Evolutionary conservation across 140 eudicot genomes (phyloP).

Genomic region (Bidens hawaiensis): DNA sequence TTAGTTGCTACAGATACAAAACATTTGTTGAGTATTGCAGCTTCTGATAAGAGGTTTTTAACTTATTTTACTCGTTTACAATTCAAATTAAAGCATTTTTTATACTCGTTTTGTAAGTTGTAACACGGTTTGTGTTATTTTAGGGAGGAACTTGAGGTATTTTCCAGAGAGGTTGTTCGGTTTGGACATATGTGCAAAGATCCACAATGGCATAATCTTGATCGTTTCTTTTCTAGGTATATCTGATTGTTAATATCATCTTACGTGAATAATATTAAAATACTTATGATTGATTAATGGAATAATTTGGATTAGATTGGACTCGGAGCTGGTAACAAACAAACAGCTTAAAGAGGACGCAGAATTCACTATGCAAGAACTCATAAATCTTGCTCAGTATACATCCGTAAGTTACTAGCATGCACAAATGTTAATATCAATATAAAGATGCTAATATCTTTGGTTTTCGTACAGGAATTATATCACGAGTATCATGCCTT

Average conservation of each 20-base stretch:
- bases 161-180: slow-evolving; percentile 70
- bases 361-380: slow-evolving; percentile 67
- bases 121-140: neutral
- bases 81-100: neutral
- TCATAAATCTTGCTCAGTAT: slow-evolving; percentile 74
- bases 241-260: neutral
- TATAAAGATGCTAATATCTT: slow-evolving; percentile 12
- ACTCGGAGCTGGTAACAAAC: slow-evolving; percentile 38
- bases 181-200: slow-evolving; percentile 79
- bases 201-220: slow-evolving; percentile 74
- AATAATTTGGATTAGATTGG: slow-evolving; percentile 76
- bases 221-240: slow-evolving; percentile 65
- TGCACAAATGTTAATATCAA: neutral
- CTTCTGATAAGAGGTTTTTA: slow-evolving; percentile 88
- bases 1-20: slow-evolving; percentile 77
- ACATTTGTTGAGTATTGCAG: slow-evolving; percentile 75
- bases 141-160: slow-evolving; percentile 69
- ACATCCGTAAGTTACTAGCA: slow-evolving; percentile 68
- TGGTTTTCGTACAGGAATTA: slow-evolving; percentile 49
- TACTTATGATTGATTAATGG: slow-evolving; percentile 16
- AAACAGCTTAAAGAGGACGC: slow-evolving; percentile 67
- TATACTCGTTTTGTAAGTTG: neutral
- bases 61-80: neutral
- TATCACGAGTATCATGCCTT: slow-evolving; percentile 77
- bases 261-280: neutral